Base-by-base conservation (phyloP, 805 yeast species). In the Lipomyces orientalis region DNA sequence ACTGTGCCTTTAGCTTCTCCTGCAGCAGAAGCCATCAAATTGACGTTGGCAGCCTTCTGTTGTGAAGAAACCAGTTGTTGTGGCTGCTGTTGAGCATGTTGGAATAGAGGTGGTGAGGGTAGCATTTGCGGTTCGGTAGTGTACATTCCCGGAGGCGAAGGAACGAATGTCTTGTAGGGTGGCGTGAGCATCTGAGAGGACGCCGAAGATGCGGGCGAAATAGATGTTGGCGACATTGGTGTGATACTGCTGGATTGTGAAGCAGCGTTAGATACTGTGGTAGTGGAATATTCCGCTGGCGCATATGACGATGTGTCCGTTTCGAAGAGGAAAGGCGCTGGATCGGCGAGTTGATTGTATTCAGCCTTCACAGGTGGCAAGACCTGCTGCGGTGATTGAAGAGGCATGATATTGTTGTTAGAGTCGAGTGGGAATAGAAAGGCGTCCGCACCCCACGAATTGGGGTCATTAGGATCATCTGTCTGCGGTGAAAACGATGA, bases 391-490 rank as follows among this genome's bases (percentile, higher is more conserved):
- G 29, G 63, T 2, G 19, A 37, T 25, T 52, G 58, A n/a, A 25
- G 19, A 22, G 57, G 12, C 19, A 22, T 39, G 19, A 39, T 22
- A 16, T 16, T n/a, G 56, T 14, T 29, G 29, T 39, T 35, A 35
- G 62, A 60, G 10, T 69, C 72, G 55, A 69, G 22, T 10, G 67
- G 67, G 46, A 67, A 67, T 46, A 69, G 60, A 14, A 61, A 69
- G 16, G 64, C 16, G 57, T 66, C 72, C 34, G 54, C 64, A 12
- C 52, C 59, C 70, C 70, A 66, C 10, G 64, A 58, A 34, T 59
- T 63, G 35, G 67, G 64, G 60, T 63, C 67, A 56, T 43, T 37
- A n/a, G 61, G 43, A 14, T 60, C 63, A 54, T 67, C 66, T 56
- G 22, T 51, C 3, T 60, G 68, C 1, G 62, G 62, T 25, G 65